Conservation (phyloP, 202 grass and related monocot species). For the Zizania palustris region DNA sequence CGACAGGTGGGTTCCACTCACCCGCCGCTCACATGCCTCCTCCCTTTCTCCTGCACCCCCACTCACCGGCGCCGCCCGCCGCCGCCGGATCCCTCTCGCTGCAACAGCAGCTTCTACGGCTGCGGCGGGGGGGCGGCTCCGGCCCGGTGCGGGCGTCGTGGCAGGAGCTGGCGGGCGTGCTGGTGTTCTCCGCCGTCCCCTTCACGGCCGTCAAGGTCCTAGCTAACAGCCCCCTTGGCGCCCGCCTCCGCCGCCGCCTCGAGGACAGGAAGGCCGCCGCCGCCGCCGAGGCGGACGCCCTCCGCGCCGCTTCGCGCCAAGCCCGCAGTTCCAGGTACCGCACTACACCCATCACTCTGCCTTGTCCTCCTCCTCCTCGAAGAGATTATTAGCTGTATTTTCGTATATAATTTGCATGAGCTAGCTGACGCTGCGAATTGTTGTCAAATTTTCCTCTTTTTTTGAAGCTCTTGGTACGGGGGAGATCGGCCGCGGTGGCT, state of each 20-base stretch:
- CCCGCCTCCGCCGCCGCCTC: slow-evolving; percentile 61
- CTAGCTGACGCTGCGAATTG: not conserved
- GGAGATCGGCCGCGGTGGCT: slow-evolving; percentile 83
- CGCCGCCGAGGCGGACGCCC: slow-evolving; percentile 55
- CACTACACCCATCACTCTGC: too few species aligned
- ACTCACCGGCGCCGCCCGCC: not conserved
- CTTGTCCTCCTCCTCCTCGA: not conserved
- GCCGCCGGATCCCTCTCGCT: not conserved
- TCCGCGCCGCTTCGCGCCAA: slow-evolving; percentile 47
- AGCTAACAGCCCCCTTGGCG: slow-evolving; percentile 74
- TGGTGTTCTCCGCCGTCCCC: slow-evolving; percentile 89
- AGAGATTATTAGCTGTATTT: not conserved
- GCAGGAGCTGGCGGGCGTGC: slow-evolving; percentile 82
- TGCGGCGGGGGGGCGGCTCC: not conserved
- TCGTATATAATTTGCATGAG: not conserved
- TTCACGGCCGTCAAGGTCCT: slow-evolving; percentile 92
- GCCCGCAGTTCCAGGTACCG: slow-evolving; percentile 60
- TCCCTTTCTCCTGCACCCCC: not conserved
- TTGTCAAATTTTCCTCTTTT: not conserved
- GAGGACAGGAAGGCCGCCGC: slow-evolving; percentile 63
- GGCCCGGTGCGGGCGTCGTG: slow-evolving; percentile 41
- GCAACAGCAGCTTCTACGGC: too few species aligned
- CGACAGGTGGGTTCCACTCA: not conserved
- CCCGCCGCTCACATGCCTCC: slow-evolving; percentile 4
- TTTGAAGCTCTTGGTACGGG: slow-evolving; percentile 77